phyloP scores from a whole-genome alignment of 106 monocot genomes.

The Dactylorhiza incarnata region DNA sequence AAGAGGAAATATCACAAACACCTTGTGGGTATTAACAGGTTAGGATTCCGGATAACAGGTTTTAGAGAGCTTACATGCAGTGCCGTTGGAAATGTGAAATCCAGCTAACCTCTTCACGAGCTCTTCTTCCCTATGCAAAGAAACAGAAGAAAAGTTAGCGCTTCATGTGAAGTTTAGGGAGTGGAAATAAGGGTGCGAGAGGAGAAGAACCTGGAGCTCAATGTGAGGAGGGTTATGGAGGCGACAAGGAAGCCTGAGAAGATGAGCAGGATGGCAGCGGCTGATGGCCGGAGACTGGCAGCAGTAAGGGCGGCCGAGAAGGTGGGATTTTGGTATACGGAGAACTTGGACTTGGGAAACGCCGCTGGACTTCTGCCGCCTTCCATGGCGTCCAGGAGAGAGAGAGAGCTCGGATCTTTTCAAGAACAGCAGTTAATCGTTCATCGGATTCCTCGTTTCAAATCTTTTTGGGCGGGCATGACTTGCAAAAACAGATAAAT shows the following conservation, averaged over 20 bases:
- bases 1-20: constrained; percentile 39
- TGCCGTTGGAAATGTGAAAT: constrained; percentile 17
- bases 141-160: background rate
- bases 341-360: constrained; percentile 64
- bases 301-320: constrained; percentile 70
- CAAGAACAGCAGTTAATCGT: background rate
- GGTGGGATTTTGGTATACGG: constrained; percentile 75
- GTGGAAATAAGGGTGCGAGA: background rate
- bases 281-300: constrained; percentile 58
- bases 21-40: constrained; percentile 4
- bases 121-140: constrained; percentile 24
- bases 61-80: constrained; percentile 25
- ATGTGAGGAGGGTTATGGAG: constrained; percentile 31
- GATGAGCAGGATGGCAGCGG: constrained; percentile 43
- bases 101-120: constrained; percentile 6
- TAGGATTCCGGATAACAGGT: background rate
- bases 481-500: no score
- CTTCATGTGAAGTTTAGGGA: background rate
- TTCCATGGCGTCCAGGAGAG: constrained; percentile 5
- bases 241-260: constrained; percentile 23
- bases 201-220: constrained; percentile 30
- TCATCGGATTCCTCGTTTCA: background rate
- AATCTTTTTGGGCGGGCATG: constrained; percentile 6
- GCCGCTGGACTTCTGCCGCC: background rate
- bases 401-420: background rate